Evolutionary conservation across 139 green algal species (phyloP), one percentile per base, ranked within the genome.

Genomic region (Coccomyxa sp.): DNA sequence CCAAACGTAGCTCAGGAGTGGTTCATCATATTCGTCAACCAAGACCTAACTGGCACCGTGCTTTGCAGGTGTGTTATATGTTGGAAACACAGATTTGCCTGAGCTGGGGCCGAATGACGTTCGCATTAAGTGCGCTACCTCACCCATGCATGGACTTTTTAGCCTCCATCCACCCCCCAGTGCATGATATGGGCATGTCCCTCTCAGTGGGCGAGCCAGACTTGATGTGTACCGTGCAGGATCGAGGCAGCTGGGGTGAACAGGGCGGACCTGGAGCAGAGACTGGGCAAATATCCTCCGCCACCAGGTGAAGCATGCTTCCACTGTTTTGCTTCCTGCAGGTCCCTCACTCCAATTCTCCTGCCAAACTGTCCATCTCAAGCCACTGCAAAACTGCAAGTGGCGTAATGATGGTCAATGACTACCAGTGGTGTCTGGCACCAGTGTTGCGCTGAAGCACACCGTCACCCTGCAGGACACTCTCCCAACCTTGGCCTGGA

Each of bases 161-260:
- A 16, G 44, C 44, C 12, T 16, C 16, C 14, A 29, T 16, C 16
- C 14, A 58, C 12, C 14, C 44, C 44, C 44, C 44, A 58, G 44
- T 29, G 44, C 44, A 29, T 58, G 44, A 16, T 16, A 29, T 58
- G 12, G 44, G 12, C 12, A 58, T n/a, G n/a, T n/a, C n/a, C n/a
- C n/a, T n/a, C n/a, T n/a, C n/a, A n/a, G n/a, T n/a, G n/a, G n/a
- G n/a, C n/a, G n/a, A n/a, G n/a, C n/a, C n/a, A n/a, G n/a, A n/a
- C n/a, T n/a, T n/a, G 44, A 16, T 16, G 44, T 58, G 44, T 58
- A 16, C 44, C 16, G 27, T 36, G n/a, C n/a, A 71, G 64, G 18
- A 39, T 82, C 70, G 54, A 78, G 24, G 50, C 71, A 34, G 76
- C 78, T 50, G 78, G 70, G 35, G n/a, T 82, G 14, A 82, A 82